phyloP scores from a whole-genome alignment of 495 filamentous ascomycete species.

The Aeminium ludgeri region DNA sequence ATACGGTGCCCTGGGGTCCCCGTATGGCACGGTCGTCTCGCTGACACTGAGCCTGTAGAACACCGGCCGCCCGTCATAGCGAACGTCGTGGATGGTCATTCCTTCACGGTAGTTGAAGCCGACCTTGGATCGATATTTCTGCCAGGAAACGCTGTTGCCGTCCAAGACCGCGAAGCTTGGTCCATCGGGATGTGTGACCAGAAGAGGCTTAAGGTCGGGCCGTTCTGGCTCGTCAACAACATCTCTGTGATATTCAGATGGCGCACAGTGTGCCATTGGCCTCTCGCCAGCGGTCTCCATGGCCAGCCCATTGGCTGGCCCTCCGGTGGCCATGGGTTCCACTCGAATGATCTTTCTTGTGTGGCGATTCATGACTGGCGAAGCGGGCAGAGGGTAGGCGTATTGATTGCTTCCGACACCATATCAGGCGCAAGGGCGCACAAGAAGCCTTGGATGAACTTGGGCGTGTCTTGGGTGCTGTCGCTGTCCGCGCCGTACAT shows the following conservation, averaged over 20 bases:
- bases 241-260: constrained; percentile 15
- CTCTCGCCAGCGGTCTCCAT: constrained; percentile 3
- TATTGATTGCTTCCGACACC: constrained; percentile 11
- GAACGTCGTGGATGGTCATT: constrained; percentile 30
- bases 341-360: constrained; percentile 6
- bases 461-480: constrained; percentile 8
- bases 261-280: constrained; percentile 8
- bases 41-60: constrained; percentile 56
- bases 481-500: constrained; percentile 12
- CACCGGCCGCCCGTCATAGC: constrained; percentile 49
- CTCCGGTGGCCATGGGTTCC: constrained; percentile 8
- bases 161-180: constrained; percentile 18
- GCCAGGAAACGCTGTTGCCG: constrained; percentile 19
- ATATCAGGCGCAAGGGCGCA: constrained; percentile 6
- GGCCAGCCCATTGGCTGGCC: constrained; percentile 8
- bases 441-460: constrained; percentile 7
- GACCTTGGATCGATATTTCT: constrained; percentile 32
- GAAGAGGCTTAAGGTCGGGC: constrained; percentile 24
- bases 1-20: constrained; percentile 19
- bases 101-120: constrained; percentile 30
- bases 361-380: constrained; percentile 4
- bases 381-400: constrained; percentile 10
- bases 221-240: neutral
- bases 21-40: constrained; percentile 58
- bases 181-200: constrained; percentile 21